Evolutionary conservation across 2,329 filamentous ascomycete species (phyloP).

Genomic region (Kalmusia sp.): DNA sequence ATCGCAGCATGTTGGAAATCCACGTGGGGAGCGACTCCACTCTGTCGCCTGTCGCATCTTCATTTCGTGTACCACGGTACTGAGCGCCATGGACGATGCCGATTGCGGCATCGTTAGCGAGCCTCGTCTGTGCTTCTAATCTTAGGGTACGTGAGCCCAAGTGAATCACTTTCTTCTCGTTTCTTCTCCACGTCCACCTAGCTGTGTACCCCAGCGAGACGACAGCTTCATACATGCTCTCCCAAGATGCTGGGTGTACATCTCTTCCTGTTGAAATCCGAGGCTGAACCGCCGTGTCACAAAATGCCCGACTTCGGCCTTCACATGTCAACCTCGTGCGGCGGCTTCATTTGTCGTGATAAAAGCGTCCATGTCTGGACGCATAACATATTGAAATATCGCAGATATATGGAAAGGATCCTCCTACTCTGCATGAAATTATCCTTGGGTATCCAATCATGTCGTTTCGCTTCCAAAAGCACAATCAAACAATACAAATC

Average conservation of each 20-base stretch:
- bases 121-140: too few species aligned
- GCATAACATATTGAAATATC: background rate
- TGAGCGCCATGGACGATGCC: background rate
- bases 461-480: background rate
- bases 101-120: background rate
- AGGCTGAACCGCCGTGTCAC: background rate
- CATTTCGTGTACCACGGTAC: background rate
- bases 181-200: too few species aligned
- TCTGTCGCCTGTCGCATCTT: background rate
- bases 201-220: too few species aligned
- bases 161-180: too few species aligned
- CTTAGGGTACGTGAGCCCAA: too few species aligned
- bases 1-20: background rate
- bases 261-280: too few species aligned
- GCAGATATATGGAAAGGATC: background rate
- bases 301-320: slow-evolving; percentile 4
- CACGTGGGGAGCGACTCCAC: background rate
- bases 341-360: too few species aligned
- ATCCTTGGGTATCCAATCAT: background rate
- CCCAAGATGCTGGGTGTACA: too few species aligned
- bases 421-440: background rate
- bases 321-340: background rate
- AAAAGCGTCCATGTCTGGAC: background rate
- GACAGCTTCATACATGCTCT: too few species aligned
- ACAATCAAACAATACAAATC: background rate